Conservation (phyloP, 805 yeast species). For the Scheffersomyces amazonensis region DNA sequence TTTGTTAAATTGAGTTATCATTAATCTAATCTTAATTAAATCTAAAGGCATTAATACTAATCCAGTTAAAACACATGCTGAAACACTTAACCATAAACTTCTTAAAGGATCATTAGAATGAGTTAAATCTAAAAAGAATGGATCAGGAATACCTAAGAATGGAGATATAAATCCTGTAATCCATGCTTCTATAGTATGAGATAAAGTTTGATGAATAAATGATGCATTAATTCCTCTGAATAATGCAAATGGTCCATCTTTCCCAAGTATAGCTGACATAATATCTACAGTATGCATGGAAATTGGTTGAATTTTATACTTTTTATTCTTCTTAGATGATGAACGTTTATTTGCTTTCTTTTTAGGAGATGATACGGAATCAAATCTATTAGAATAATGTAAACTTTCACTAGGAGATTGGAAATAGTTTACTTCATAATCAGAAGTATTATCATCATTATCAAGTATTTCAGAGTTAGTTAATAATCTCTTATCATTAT, state of each 20-base stretch:
- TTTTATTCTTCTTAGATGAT: constrained; percentile 5
- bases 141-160: constrained; percentile 79
- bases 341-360: constrained; percentile 1
- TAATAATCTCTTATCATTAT: constrained; percentile 2
- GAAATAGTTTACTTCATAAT: constrained; percentile 35
- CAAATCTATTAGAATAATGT: background rate
- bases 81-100: constrained; percentile 64
- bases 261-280: constrained; percentile 59
- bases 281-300: constrained; percentile 65
- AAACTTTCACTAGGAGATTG: constrained; percentile 12
- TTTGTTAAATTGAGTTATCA: constrained; percentile 60
- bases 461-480: constrained; percentile 1
- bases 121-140: constrained; percentile 75
- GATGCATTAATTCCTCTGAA: constrained; percentile 78
- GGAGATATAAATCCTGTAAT: constrained; percentile 85
- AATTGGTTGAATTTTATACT: constrained; percentile 47
- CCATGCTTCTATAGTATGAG: constrained; percentile 86
- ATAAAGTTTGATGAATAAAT: constrained; percentile 71
- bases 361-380: background rate
- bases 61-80: constrained; percentile 72
- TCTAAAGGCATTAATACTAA: constrained; percentile 77
- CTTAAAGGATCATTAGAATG: constrained; percentile 75
- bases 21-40: constrained; percentile 71
- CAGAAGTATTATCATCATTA: constrained; percentile 16
- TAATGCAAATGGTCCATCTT: constrained; percentile 69